phyloP scores from a whole-genome alignment of 371 early-diverging fungal species.

The Mortierella sp. region DNA sequence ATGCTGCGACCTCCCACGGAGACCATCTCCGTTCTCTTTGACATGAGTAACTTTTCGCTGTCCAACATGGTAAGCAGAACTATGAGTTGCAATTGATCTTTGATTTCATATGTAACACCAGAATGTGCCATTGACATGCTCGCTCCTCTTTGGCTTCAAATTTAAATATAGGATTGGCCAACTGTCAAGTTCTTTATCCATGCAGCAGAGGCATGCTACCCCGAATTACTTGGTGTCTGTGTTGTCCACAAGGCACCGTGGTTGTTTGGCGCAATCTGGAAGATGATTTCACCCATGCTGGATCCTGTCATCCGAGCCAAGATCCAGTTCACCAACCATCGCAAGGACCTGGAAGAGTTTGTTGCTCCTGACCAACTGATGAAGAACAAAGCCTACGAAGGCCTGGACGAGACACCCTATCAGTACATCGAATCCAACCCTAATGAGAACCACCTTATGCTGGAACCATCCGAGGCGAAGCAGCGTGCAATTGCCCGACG shows the following conservation, averaged over 20 bases:
- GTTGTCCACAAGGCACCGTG: slow-evolving; percentile 90
- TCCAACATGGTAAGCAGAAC: slow-evolving; percentile 73
- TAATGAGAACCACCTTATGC: slow-evolving; percentile 28
- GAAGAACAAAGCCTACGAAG: slow-evolving; percentile 32
- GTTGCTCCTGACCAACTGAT: slow-evolving; percentile 40
- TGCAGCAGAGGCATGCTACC: slow-evolving; percentile 87
- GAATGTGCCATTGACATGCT: not conserved
- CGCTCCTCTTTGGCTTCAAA: not conserved
- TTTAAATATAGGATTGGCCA: slow-evolving; percentile 69
- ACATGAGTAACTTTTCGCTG: slow-evolving; percentile 83
- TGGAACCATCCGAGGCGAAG: slow-evolving; percentile 41
- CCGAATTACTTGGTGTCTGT: slow-evolving; percentile 83
- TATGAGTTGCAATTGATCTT: not conserved
- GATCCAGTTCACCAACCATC: slow-evolving; percentile 80
- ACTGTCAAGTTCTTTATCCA: slow-evolving; percentile 82
- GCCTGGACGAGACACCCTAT: slow-evolving; percentile 32
- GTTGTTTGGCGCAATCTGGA: slow-evolving; percentile 89
- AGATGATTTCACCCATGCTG: slow-evolving; percentile 79
- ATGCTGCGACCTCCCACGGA: slow-evolving; percentile 79
- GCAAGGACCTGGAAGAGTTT: slow-evolving; percentile 68
- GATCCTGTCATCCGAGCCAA: slow-evolving; percentile 91
- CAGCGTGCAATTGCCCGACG: slow-evolving; percentile 28
- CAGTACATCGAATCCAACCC: slow-evolving; percentile 24
- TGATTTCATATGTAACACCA: not conserved
- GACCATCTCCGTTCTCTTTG: slow-evolving; percentile 84